Evolutionary conservation across 2,329 filamentous ascomycete species (phyloP).

Genomic region (Scorias spongiosa): DNA sequence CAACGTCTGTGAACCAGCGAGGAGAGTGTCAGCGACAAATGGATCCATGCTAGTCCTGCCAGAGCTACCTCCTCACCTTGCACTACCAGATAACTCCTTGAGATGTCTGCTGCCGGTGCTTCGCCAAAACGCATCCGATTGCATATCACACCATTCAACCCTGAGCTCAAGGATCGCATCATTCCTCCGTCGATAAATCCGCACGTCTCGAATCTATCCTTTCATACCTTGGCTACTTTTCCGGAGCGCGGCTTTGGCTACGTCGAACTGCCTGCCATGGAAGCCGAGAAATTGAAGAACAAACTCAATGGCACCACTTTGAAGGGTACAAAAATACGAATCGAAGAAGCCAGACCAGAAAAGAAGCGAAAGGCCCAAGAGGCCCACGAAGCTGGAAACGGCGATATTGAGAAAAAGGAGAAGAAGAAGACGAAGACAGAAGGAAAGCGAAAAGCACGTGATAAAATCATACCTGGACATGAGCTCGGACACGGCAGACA

Average conservation of each 20-base stretch:
- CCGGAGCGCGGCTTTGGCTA: conserved; percentile 86
- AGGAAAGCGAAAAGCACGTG: conserved; percentile 34
- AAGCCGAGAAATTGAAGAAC: conserved; percentile 81
- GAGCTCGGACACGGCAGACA: conserved; percentile 59
- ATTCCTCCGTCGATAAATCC: conserved; percentile 52
- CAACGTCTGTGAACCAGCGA: no score
- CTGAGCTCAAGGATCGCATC: conserved; percentile 56
- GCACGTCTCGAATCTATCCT: conserved; percentile 68
- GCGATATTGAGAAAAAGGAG: conserved; percentile 19
- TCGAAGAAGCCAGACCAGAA: conserved; percentile 64
- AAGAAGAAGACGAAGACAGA: conserved; percentile 36
- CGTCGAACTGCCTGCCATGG: conserved; percentile 62
- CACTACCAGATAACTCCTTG: no score
- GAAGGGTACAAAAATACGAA: conserved; percentile 68
- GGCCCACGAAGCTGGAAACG: conserved; percentile 13
- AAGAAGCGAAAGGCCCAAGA: conserved; percentile 31
- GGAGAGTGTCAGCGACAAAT: no score
- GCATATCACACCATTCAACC: conserved; percentile 76
- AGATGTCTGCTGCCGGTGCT: no score
- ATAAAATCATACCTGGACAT: conserved; percentile 48
- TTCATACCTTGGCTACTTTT: conserved; percentile 70
- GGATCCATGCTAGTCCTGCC: no score
- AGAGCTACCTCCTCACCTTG: no score
- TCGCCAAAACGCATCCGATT: conserved; percentile 38
- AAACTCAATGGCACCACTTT: conserved; percentile 79